A percentile compares a stretch with the other conserved stretches of the same genome.
phyloP scores from a whole-genome alignment of 768 basidiomycete species.

The Suillus paluster region DNA sequence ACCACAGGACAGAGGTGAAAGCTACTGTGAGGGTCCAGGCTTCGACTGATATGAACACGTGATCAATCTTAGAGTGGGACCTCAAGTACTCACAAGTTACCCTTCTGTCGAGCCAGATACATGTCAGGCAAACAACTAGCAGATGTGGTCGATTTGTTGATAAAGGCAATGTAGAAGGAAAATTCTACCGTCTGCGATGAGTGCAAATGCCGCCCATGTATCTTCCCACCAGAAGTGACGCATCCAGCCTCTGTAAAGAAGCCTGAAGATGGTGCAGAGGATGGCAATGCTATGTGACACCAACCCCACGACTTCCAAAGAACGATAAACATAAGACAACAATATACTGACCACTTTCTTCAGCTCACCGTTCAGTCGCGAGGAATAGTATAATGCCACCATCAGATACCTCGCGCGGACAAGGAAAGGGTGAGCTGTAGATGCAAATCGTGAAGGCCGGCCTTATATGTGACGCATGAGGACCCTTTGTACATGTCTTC shows the following conservation, averaged over 20 bases:
- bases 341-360: background rate
- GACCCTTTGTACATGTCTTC: background rate
- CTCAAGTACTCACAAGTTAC: slow-evolving; percentile 8
- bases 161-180: background rate
- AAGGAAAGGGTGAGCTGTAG: background rate
- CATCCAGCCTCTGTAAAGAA: slow-evolving; percentile 24
- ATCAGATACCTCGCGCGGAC: background rate
- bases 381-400: background rate
- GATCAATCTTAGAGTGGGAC: slow-evolving; percentile 3
- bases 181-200: slow-evolving; percentile 17
- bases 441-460: background rate
- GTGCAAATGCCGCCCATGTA: slow-evolving; percentile 25
- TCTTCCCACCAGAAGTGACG: slow-evolving; percentile 36
- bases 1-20: slow-evolving; percentile 28
- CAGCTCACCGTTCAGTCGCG: background rate
- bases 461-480: background rate
- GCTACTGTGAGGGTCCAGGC: slow-evolving; percentile 20
- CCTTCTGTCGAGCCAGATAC: slow-evolving; percentile 11
- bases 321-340: background rate
- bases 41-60: background rate
- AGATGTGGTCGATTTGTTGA: background rate
- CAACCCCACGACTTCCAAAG: slow-evolving; percentile 18
- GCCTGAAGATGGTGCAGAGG: slow-evolving; percentile 26
- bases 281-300: slow-evolving; percentile 27
- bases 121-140: slow-evolving; percentile 14